Evolutionary conservation across 805 yeast genomes (phyloP).

Genomic region (Yamadazyma endophytica): DNA sequence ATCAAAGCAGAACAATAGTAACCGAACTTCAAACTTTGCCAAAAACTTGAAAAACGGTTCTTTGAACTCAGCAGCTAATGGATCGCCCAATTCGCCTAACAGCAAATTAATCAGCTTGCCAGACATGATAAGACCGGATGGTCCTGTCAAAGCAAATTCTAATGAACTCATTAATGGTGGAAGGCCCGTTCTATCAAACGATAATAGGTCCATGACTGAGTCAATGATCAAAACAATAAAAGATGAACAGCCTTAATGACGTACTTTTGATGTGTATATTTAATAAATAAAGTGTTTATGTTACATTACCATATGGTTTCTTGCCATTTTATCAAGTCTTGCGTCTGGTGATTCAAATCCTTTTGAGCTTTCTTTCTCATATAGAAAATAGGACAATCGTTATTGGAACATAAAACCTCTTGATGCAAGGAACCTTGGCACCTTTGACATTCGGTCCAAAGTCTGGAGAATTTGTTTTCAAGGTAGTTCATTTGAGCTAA

Average conservation of each 20-base stretch:
- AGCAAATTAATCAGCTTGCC: conserved; percentile 7
- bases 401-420: conserved; percentile 91
- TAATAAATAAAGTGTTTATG: too few relatives aligned
- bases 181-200: conserved; percentile 15
- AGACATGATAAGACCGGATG: conserved; percentile 12
- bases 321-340: conserved; percentile 65
- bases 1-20: conserved; percentile 43
- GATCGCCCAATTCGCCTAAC: conserved; percentile 5
- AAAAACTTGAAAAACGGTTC: conserved; percentile 37
- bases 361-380: conserved; percentile 89
- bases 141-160: conserved; percentile 27
- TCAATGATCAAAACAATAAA: conserved; percentile 15
- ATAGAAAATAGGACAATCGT: conserved; percentile 96
- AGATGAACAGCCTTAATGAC: too few relatives aligned
- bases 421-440: conserved; percentile 96
- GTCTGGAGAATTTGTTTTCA: conserved; percentile 76
- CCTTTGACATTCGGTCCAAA: conserved; percentile 98
- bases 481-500: conserved; percentile 73
- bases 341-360: conserved; percentile 54
- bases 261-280: too few relatives aligned
- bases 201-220: conserved; percentile 32
- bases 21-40: conserved; percentile 44
- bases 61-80: conserved; percentile 9
- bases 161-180: conserved; percentile 17
- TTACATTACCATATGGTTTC: conserved; percentile 46